These are phyloP conservation scores for Capsicum chinense DNA, from an alignment of 257 asterid species.

Conservation along the genomic window DNA sequence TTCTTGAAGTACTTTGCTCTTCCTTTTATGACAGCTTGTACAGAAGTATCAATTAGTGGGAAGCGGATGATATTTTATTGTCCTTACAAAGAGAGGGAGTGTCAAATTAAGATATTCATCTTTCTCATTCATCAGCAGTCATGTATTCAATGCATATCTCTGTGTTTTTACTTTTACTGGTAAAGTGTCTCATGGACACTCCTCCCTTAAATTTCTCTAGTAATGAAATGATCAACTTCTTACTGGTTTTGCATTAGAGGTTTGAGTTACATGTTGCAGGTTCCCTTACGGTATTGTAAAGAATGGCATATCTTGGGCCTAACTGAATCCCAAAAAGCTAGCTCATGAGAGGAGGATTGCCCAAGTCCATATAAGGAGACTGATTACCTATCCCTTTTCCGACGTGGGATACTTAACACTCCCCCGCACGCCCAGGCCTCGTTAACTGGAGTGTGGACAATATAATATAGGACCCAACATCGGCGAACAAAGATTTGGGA, in stretches of 20 bases:
- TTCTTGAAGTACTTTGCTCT: slow-evolving; percentile 17
- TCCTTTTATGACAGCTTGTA: slow-evolving; percentile 16
- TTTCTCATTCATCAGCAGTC: slow-evolving; percentile 19
- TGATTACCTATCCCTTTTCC: too few species aligned
- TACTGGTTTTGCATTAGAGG: slow-evolving; percentile 10
- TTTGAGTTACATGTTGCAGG: not conserved
- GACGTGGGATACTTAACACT: too few species aligned
- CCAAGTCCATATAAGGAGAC: too few species aligned
- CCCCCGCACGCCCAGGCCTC: too few species aligned
- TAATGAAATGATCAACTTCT: slow-evolving; percentile 11
- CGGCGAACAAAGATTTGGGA: too few species aligned
- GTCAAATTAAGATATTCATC: slow-evolving; percentile 10
- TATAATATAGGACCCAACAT: too few species aligned
- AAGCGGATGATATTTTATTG: not conserved
- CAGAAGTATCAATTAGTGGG: slow-evolving; percentile 21
- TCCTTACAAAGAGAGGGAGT: slow-evolving; percentile 5
- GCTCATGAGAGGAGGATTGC: too few species aligned
- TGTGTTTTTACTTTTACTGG: slow-evolving; percentile 13
- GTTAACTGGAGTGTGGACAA: too few species aligned
- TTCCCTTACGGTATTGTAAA: not conserved
- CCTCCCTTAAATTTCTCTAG: slow-evolving; percentile 23
- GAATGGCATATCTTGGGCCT: too few species aligned
- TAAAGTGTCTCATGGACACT: not conserved
- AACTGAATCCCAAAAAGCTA: too few species aligned
- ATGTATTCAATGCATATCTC: not conserved